phyloP scores from a whole-genome alignment of 75 land plant species.

The Pseudotsuga menziesii region DNA sequence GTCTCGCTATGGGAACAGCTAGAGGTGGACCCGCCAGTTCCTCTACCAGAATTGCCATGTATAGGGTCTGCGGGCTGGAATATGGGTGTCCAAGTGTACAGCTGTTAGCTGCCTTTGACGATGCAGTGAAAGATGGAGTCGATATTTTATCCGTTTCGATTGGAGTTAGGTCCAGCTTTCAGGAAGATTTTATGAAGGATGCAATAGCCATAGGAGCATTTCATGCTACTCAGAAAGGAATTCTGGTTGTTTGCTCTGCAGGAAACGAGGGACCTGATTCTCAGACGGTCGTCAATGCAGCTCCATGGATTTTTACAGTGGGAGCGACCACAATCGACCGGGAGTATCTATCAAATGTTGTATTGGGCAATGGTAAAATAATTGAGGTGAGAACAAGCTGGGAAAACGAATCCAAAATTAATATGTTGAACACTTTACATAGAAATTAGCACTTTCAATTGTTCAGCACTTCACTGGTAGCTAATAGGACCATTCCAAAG shows the following conservation, averaged over 20 bases:
- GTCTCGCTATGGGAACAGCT: constrained; percentile 59
- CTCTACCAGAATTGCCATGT: not conserved
- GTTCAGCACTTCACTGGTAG: too few relatives aligned
- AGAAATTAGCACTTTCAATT: too few relatives aligned
- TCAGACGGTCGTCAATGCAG: constrained; percentile 15
- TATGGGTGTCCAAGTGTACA: constrained; percentile 38
- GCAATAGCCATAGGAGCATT: constrained; percentile 26
- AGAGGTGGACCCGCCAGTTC: constrained; percentile 55
- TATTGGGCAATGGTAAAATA: too few relatives aligned
- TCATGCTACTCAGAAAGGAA: constrained; percentile 22
- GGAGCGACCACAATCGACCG: constrained; percentile 43
- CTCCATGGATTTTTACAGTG: constrained; percentile 40
- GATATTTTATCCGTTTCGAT: constrained; percentile 55
- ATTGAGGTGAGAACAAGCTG: too few relatives aligned
- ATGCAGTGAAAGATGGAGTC: constrained; percentile 55
- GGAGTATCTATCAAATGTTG: constrained; percentile 9
- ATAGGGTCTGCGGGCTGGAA: constrained; percentile 31
- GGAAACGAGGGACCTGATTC: constrained; percentile 39
- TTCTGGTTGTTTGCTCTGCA: constrained; percentile 21
- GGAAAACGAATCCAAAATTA: too few relatives aligned
- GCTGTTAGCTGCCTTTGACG: constrained; percentile 51
- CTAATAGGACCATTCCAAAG: too few relatives aligned
- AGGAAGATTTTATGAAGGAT: constrained; percentile 31
- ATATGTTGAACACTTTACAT: too few relatives aligned
- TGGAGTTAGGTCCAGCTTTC: constrained; percentile 37